phyloP scores from a whole-genome alignment of 768 basidiomycete genomes.

The Lyophyllum atratum region DNA sequence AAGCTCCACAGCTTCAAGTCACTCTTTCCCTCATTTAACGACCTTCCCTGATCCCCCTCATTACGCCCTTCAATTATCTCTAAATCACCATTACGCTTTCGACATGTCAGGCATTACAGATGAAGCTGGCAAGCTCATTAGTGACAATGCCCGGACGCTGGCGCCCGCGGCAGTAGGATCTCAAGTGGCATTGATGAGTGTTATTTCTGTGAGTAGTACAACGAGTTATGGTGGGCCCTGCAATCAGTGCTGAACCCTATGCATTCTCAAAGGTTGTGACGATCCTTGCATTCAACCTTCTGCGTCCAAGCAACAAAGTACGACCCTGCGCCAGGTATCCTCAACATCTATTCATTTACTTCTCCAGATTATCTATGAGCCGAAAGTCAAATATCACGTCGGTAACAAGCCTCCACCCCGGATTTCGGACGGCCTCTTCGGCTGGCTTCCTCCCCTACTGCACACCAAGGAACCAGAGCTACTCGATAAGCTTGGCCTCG shows the following conservation, averaged over 20 bases:
- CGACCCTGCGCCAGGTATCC: constrained; percentile 9
- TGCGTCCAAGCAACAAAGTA: constrained; percentile 91
- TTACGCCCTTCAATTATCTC: constrained; percentile 9
- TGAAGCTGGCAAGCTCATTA: constrained; percentile 41
- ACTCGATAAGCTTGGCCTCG: constrained; percentile 85
- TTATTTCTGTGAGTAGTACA: constrained; percentile 60
- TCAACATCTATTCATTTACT: constrained; percentile 8
- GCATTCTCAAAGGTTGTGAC: constrained; percentile 53
- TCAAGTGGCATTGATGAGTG: constrained; percentile 75
- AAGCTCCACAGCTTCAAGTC: constrained; percentile 10
- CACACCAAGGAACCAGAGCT: constrained; percentile 88
- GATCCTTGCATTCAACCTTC: constrained; percentile 72
- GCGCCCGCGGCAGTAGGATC: constrained; percentile 78
- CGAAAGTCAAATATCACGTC: constrained; percentile 89
- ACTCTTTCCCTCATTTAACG: constrained; percentile 13
- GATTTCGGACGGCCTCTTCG: constrained; percentile 80
- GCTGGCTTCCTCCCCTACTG: constrained; percentile 88
- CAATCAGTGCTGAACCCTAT: constrained; percentile 8
- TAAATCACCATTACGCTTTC: constrained; percentile 2
- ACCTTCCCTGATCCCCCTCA: constrained; percentile 5
- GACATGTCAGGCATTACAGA: constrained; percentile 37
- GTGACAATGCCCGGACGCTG: constrained; percentile 60
- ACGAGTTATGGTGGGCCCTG: not conserved
- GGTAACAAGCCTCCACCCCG: constrained; percentile 77
- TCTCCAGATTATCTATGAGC: constrained; percentile 82